A percentile compares a stretch with the other conserved stretches of the same genome.
Evolutionary conservation across 148 eudicot genomes (phyloP).

Genomic region (Hydrangea macrophylla): DNA sequence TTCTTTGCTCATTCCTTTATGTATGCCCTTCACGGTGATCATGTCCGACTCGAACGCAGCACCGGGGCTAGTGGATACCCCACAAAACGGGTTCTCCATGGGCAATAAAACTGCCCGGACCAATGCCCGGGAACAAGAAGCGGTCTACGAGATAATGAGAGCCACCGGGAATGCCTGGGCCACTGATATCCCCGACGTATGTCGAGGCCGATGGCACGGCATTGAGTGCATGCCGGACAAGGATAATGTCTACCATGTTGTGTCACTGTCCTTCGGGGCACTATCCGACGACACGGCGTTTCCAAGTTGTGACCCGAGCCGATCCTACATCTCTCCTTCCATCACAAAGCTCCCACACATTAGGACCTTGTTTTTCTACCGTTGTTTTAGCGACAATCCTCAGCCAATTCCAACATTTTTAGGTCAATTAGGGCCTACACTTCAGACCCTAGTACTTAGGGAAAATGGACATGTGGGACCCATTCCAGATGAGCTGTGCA

Average conservation of each 20-base stretch:
- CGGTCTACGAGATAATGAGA: slow-evolving; percentile 83
- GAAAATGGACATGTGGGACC: slow-evolving; percentile 83
- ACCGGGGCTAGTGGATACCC: slow-evolving; percentile 62
- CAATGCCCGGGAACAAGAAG: slow-evolving; percentile 64
- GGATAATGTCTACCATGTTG: slow-evolving; percentile 68
- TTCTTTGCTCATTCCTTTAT: slow-evolving; percentile 25
- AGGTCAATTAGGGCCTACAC: slow-evolving; percentile 60
- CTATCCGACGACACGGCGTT: slow-evolving; percentile 93
- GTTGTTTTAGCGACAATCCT: slow-evolving; percentile 72
- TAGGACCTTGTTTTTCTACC: slow-evolving; percentile 78
- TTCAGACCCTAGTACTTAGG: slow-evolving; percentile 74
- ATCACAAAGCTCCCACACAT: slow-evolving; percentile 72
- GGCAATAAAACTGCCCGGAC: slow-evolving; percentile 60
- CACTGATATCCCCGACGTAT: slow-evolving; percentile 76
- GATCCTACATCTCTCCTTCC: slow-evolving; percentile 65
- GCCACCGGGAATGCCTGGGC: slow-evolving; percentile 96
- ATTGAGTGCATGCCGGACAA: slow-evolving; percentile 98
- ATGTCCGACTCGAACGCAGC: slow-evolving; percentile 65
- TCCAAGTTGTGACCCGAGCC: slow-evolving; percentile 68
- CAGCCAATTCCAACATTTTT: slow-evolving; percentile 78
- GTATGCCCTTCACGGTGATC: slow-evolving; percentile 50
- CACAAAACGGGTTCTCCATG: slow-evolving; percentile 55
- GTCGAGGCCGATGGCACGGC: slow-evolving; percentile 95
- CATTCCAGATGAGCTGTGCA: slow-evolving; percentile 68
- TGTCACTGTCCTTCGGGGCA: slow-evolving; percentile 85